Evolutionary conservation across 2,329 filamentous ascomycete genomes (phyloP), one percentile per base, ranked within the genome.

Genomic region (Elsinoe ampelina): DNA sequence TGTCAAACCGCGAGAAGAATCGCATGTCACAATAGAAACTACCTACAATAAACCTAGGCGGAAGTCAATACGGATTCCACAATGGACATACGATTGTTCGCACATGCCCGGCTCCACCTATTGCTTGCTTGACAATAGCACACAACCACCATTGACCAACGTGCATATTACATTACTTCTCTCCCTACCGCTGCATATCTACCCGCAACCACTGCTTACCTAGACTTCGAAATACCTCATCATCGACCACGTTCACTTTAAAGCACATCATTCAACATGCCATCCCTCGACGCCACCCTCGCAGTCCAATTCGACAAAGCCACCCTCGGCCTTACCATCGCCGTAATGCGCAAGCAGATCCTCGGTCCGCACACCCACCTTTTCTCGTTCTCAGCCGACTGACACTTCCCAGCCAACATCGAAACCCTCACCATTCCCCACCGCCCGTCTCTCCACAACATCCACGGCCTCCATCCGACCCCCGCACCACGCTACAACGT

Each of bases 221-320:
- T 13, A 12, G 5, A 17, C 19, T 13, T 26, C 20, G 15, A 42
- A 11, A 4, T 22, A 17, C n/a, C 17, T 20, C 1, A 11, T 20
- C 1, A 11, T 26, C 11, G 7, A 30, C 26, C 15, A 42, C 8
- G 72, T 67, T 61, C 72, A 72, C 1, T 60, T 64, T 17, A 45
- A 12, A 45, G 26, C 8, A 12, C 70, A 59, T 39, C 74, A 72
- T 5, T 73, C 75, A 61, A 75, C 75, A 48, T 67, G 64, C 1
- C 74, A 74, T 48, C 71, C 71, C 62, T 77, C 74, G 54, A 69
- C 72, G 10, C 75, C 75, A 54, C 36, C 15, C 36, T 45, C 13
- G 52, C 52, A 39, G 19, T 41, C 15, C 54, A 56, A 34, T 47
- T 56, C 34, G 54, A 56, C 41, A 56, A 45, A 56, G 54, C 54